A percentile compares a stretch with the other conserved stretches of the same genome.
Evolutionary conservation across 1,284 basidiomycete genomes (phyloP).

Genomic region (Caloboletus firmus): DNA sequence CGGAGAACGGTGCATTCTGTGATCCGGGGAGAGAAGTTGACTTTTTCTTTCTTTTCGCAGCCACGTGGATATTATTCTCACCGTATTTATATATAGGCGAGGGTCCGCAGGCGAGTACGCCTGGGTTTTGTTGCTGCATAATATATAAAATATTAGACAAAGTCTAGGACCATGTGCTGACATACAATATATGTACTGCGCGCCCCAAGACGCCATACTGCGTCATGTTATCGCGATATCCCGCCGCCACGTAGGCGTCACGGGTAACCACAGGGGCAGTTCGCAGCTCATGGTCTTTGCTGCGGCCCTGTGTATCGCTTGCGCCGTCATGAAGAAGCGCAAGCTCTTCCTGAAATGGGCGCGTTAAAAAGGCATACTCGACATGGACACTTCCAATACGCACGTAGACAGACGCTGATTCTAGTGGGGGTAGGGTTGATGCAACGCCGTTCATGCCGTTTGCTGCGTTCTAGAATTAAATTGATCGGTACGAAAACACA

Average conservation of each 20-base stretch:
- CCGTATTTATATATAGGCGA: slow-evolving; percentile 62
- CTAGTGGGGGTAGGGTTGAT: not conserved
- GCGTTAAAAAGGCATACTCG: not conserved
- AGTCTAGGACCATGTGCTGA: slow-evolving; percentile 1
- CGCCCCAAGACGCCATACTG: slow-evolving; percentile 63
- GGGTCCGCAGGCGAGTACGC: slow-evolving; percentile 40
- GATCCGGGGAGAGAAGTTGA: not conserved
- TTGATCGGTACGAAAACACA: not conserved
- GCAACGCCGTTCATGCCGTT: slow-evolving; percentile 2
- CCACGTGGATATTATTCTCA: slow-evolving; percentile 25
- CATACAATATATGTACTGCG: slow-evolving; percentile 46
- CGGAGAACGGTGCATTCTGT: slow-evolving; percentile 61
- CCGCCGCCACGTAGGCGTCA: slow-evolving; percentile 45
- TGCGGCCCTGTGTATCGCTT: slow-evolving; percentile 21
- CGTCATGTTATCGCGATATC: slow-evolving; percentile 32
- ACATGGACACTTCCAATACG: slow-evolving; percentile 5
- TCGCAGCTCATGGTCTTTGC: slow-evolving; percentile 42
- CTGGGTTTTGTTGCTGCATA: slow-evolving; percentile 33
- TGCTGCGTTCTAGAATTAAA: slow-evolving; percentile 9
- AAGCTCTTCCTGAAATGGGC: slow-evolving; percentile 41
- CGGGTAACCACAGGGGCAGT: slow-evolving; percentile 59
- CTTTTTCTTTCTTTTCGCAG: not conserved
- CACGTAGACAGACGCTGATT: slow-evolving; percentile 24
- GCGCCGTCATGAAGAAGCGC: slow-evolving; percentile 41
- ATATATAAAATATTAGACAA: not conserved